Evolutionary conservation across 148 eudicot species (phyloP), one percentile per base, ranked within the genome.

Genomic region (Silene latifolia): DNA sequence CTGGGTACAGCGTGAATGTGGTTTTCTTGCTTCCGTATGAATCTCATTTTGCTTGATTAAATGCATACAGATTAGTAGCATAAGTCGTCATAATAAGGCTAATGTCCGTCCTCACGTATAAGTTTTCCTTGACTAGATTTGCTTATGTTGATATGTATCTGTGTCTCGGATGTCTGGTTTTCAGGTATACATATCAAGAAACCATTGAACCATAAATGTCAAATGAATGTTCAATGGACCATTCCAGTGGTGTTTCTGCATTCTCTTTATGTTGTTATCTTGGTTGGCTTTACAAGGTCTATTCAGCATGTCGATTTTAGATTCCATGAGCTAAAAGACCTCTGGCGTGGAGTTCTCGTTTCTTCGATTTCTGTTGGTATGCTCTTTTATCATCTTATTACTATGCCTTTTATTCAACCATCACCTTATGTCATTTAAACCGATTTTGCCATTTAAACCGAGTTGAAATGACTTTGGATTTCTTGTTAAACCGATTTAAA

Each of bases 261-360:
- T 59, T 85, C 85, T 11, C 29, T 85, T 63, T 93, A 93, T 73
- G 86, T 93, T 78, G 87, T 80, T 69, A 84, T 84, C 76, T 84
- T 93, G 87, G 81, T 93, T 72, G 85, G 84, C 70, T 81, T 89
- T 53, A 85, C 93, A 7, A 78, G 84, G 78, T 92, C 92, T 62
- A 79, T 93, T 81, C 94, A 68, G 67, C 97, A 89, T 78, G 82
- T 93, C 44, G 88, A 93, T 59, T 93, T 93, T 78, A 88, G 89
- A 81, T 93, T 93, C 76, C 88, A 91, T 67, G 98, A 93, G 79
- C 97, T 93, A 82, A 91, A 89, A 82, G 98, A 89, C 81, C 98
- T 93, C 24, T 88, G 98, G 93, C 87, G 93, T 21, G 97, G 93
- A 78, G 85, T 93, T 67, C 75, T 91, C 19, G 83, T 89, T 76